Percentiles rank a stretch among this genome's conserved stretches.
These are phyloP conservation scores for Auriscalpium orientale DNA, from an alignment of 768 basidiomycete species.

Conservation along the genomic window DNA sequence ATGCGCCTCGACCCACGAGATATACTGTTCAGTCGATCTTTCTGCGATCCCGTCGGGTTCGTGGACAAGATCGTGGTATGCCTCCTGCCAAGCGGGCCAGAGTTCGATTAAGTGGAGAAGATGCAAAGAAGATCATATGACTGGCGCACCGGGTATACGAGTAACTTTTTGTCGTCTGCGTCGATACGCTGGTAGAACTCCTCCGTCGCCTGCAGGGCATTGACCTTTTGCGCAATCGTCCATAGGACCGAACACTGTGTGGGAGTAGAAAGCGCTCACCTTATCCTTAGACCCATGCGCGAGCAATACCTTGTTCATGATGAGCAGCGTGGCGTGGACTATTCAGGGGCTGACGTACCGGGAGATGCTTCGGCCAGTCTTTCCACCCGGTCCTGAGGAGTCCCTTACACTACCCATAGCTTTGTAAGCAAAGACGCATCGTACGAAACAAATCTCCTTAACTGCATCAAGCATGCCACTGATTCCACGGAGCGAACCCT, in stretches of 20 bases:
- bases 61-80: conserved; percentile 68
- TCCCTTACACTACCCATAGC: conserved; percentile 45
- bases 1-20: conserved; percentile 34
- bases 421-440: not conserved
- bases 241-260: not conserved
- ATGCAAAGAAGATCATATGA: not conserved
- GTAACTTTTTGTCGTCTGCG: conserved; percentile 46
- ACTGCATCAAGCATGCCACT: no score
- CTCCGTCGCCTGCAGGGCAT: conserved; percentile 45
- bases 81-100: conserved; percentile 36
- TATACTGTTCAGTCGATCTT: conserved; percentile 44
- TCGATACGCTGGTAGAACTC: conserved; percentile 44
- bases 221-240: conserved; percentile 33
- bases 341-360: conserved; percentile 32
- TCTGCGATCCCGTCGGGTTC: conserved; percentile 64
- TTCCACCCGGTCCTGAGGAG: conserved; percentile 38
- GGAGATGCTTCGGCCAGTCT: conserved; percentile 59
- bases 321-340: not conserved
- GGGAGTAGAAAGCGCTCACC: conserved; percentile 23
- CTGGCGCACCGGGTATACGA: conserved; percentile 28
- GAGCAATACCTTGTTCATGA: conserved; percentile 40
- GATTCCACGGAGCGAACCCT: no score
- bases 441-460: not conserved
- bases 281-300: conserved; percentile 58
- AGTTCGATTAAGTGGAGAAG: no score